Evolutionary conservation across 2,329 filamentous ascomycete genomes (phyloP).

Genomic region (Fusarium virguliforme): DNA sequence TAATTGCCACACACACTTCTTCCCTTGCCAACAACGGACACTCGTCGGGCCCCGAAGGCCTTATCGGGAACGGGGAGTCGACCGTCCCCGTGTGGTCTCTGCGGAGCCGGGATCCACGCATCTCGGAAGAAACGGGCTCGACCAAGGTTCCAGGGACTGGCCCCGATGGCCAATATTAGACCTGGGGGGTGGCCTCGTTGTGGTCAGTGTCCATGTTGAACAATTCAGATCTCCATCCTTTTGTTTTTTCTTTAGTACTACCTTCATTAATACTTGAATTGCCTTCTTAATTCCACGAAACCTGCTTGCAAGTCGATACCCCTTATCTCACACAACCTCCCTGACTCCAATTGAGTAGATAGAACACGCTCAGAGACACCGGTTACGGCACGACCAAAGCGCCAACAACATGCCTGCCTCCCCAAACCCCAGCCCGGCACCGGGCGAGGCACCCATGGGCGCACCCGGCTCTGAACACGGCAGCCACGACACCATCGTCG

Average conservation of each 20-base stretch:
- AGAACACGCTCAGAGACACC: background rate
- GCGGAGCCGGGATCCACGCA: slow-evolving; percentile 19
- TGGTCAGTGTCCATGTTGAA: background rate
- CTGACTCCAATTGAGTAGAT: slow-evolving; percentile 18
- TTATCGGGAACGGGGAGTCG: slow-evolving; percentile 38
- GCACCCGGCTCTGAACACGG: slow-evolving; percentile 33
- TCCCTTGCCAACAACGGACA: slow-evolving; percentile 23
- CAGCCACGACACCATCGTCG: slow-evolving; percentile 42
- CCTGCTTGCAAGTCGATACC: slow-evolving; percentile 16
- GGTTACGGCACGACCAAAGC: slow-evolving; percentile 11
- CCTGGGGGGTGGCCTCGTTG: slow-evolving; percentile 14
- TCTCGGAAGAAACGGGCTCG: slow-evolving; percentile 32
- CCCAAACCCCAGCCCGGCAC: slow-evolving; percentile 14
- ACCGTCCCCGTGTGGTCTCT: slow-evolving; percentile 30
- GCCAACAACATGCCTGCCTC: slow-evolving; percentile 31
- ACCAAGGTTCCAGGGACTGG: slow-evolving; percentile 8
- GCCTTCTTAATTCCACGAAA: slow-evolving; percentile 3
- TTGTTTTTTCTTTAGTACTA: slow-evolving; percentile 5
- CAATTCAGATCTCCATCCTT: slow-evolving; percentile 3
- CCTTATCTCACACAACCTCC: too few relatives aligned
- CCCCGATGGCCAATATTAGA: slow-evolving; percentile 36
- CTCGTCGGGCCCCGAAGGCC: slow-evolving; percentile 26
- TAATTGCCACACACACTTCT: slow-evolving; percentile 1
- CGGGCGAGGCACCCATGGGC: slow-evolving; percentile 25
- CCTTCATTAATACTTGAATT: slow-evolving; percentile 15